Evolutionary conservation across 345 rosid species (phyloP).

Genomic region (Psidium friedrichsthalianum): DNA sequence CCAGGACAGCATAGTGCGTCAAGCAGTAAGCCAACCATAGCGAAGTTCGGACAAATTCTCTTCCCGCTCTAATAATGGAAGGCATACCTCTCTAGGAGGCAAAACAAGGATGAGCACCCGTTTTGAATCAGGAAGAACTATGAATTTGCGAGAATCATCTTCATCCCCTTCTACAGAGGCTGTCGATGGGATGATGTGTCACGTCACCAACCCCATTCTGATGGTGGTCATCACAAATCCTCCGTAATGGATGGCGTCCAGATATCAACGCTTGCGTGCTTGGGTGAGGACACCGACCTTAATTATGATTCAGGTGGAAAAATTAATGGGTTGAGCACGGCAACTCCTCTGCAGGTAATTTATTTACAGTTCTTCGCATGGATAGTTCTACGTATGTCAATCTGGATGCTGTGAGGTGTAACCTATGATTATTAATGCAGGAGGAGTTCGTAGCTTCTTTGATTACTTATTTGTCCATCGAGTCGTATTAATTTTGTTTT

Average conservation of each 20-base stretch:
- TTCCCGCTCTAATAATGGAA: slow-evolving; percentile 14
- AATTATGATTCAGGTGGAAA: slow-evolving; percentile 9
- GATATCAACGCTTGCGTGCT: neutral
- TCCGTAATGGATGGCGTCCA: slow-evolving; percentile 9
- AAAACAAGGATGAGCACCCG: slow-evolving; percentile 4
- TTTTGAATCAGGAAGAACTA: slow-evolving; percentile 10
- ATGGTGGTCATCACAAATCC: slow-evolving; percentile 10
- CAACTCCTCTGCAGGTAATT: slow-evolving; percentile 22
- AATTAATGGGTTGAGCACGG: neutral
- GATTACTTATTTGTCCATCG: neutral
- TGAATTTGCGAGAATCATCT: slow-evolving; percentile 10
- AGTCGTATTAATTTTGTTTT: neutral
- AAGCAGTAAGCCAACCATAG: slow-evolving; percentile 10
- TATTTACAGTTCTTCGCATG: neutral
- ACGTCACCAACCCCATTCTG: slow-evolving; percentile 7
- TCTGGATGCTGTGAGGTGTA: neutral
- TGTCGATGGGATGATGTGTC: slow-evolving; percentile 17
- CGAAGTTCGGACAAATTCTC: slow-evolving; percentile 22
- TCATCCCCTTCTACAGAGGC: slow-evolving; percentile 14
- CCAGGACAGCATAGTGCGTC: slow-evolving; percentile 13
- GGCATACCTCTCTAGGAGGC: slow-evolving; percentile 15
- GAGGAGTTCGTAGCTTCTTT: neutral
- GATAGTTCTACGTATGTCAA: neutral
- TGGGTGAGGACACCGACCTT: neutral
- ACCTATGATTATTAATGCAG: neutral